Evolutionary conservation across 2,329 filamentous ascomycete genomes (phyloP).

Genomic region (Botryotinia narcissicola): DNA sequence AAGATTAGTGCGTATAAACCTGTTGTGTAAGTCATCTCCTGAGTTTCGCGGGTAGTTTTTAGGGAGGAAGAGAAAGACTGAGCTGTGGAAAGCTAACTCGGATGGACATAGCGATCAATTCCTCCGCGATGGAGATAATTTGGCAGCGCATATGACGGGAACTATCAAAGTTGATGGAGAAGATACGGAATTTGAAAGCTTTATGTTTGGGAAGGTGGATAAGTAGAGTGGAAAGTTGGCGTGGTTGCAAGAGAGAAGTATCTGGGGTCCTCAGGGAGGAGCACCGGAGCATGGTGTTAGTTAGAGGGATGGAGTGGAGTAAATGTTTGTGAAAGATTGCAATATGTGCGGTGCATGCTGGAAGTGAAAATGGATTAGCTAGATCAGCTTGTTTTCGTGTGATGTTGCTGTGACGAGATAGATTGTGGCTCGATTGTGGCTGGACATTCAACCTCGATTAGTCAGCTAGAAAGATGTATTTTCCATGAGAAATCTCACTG

Average conservation of each 20-base stretch:
- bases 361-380: not conserved
- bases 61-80: not conserved
- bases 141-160: conserved; percentile 9
- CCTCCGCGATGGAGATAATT: not conserved
- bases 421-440: not conserved
- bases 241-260: not conserved
- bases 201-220: conserved; percentile 11
- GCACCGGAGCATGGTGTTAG: conserved; percentile 4
- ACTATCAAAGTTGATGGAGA: not conserved
- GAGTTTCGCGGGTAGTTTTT: not conserved
- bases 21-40: conserved; percentile 7
- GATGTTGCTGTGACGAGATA: not conserved
- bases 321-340: not conserved
- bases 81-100: not conserved
- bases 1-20: conserved; percentile 2
- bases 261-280: conserved; percentile 6
- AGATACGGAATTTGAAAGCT: conserved; percentile 7
- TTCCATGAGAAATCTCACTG: not conserved
- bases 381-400: not conserved
- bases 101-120: conserved; percentile 3
- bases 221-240: conserved; percentile 2
- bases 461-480: not conserved
- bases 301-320: not conserved
- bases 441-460: not conserved
- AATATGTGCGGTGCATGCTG: not conserved